phyloP scores from a whole-genome alignment of 768 basidiomycete genomes.

The Suillus clintonianus region DNA sequence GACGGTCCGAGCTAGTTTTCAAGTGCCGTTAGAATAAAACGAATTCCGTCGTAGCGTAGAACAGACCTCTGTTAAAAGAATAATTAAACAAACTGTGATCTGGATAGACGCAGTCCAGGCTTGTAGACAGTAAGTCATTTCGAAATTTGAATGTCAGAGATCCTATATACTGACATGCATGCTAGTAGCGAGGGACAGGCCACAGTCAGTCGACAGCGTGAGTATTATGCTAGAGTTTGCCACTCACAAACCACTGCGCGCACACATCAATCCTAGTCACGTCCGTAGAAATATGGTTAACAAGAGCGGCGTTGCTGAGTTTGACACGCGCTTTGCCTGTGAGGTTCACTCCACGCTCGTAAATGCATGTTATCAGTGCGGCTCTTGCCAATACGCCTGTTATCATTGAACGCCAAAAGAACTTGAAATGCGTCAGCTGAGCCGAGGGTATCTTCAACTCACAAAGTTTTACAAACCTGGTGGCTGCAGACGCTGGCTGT shows the following conservation, averaged over 20 bases:
- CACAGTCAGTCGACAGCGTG: not conserved
- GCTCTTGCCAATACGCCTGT: conserved; percentile 66
- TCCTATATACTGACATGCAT: conserved; percentile 34
- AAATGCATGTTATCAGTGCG: conserved; percentile 69
- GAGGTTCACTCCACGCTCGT: conserved; percentile 66
- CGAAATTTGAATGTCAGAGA: not conserved
- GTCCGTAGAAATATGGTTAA: conserved; percentile 68
- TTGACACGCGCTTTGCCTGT: conserved; percentile 67
- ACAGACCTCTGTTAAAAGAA: conserved; percentile 55
- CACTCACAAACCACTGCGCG: conserved; percentile 73
- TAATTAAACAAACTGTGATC: conserved; percentile 58
- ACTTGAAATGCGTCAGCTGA: conserved; percentile 37
- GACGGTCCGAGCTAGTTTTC: conserved; percentile 60
- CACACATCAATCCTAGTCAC: conserved; percentile 61
- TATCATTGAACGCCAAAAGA: conserved; percentile 71
- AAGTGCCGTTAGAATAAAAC: not conserved
- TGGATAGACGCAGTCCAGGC: conserved; percentile 75
- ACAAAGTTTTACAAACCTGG: conserved; percentile 41
- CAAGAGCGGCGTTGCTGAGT: conserved; percentile 61
- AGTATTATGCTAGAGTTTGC: not conserved
- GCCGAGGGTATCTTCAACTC: not conserved
- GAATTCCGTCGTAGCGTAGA: not conserved
- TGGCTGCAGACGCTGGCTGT: conserved; percentile 59
- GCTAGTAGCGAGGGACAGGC: conserved; percentile 25
- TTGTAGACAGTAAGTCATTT: conserved; percentile 11